Percentiles rank a stretch among this genome's conserved stretches.
These are phyloP conservation scores for Uronychia binucleata DNA, from an alignment of 73 alveolate genomes.

Conservation along the genomic window DNA sequence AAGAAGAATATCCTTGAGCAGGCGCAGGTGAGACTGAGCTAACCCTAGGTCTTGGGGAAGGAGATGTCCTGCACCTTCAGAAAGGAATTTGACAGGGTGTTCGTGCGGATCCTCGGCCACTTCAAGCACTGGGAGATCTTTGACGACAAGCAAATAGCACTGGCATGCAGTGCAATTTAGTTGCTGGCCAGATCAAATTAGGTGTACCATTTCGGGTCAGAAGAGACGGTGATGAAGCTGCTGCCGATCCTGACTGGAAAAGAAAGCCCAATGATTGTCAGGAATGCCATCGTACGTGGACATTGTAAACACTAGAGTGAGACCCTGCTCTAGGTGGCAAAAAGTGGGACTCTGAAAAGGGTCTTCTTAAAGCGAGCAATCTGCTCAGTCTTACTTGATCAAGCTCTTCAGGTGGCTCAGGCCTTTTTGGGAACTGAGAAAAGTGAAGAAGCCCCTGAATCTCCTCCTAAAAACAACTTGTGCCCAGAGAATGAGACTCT, in stretches of 20 bases:
- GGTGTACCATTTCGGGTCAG: background rate
- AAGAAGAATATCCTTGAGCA: background rate
- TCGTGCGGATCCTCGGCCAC: background rate
- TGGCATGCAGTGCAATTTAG: constrained; percentile 1
- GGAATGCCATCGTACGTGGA: background rate
- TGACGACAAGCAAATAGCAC: background rate
- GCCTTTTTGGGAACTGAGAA: background rate
- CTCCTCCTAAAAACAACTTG: background rate
- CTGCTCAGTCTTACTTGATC: background rate
- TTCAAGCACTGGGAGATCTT: constrained; percentile 10
- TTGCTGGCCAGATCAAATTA: background rate
- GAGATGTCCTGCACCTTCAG: background rate
- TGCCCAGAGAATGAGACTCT: background rate
- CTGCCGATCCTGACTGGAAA: background rate
- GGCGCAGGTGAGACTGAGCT: too few relatives aligned
- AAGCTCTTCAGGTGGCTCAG: too few relatives aligned
- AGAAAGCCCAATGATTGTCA: background rate
- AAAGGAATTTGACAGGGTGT: constrained; percentile 3
- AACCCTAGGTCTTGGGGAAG: too few relatives aligned
- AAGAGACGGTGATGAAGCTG: background rate
- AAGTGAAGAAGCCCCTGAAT: background rate
- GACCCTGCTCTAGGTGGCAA: background rate
- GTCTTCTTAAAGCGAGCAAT: background rate
- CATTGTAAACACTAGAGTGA: background rate
- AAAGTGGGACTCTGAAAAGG: background rate